Base-by-base conservation (phyloP, 1,284 basidiomycete species). In the Trichosporon sp. region DNA sequence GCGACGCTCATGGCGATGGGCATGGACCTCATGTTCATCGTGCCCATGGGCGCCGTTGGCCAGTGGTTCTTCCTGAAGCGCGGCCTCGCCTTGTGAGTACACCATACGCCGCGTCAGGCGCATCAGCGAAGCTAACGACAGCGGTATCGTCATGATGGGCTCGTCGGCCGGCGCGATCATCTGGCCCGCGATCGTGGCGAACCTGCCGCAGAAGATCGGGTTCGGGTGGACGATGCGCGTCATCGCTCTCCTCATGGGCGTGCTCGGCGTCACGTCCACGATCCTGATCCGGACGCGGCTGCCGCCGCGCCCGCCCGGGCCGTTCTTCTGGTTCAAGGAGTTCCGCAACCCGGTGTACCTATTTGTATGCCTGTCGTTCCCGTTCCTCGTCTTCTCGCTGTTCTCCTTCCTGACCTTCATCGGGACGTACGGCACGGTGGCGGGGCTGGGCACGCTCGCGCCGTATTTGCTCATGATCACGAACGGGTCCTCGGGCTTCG, bases 31-130 rank as follows among this genome's bases (percentile, higher is more conserved):
- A 72, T 77, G 77, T 80, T 72, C 65, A 78, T 81, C 60, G 76
- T 75, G 9, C 77, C 79, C 1, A 72, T 81, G 68, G 78, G 77
- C 15, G 75, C 76, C 2, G 73, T 78, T 3, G 76, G 77, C 2
- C 79, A 80, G 66, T 81, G 79, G 79, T 81, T 81, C 71, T 71
- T 70, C 35, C 64, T 73, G n/a, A 72, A 70, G 44, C 70, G 78
- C 44, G 79, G 79, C 0, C 71, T 81, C 34, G 80, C 80, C 1
- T 78, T 79, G 77, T 78, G 63, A 62, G 60, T 38, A 5, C 2
- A 23, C 31, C 25, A 6, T 6, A 25, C n/a, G n/a, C 15, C 11
- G 21, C 21, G 44, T 8, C 5, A n/a, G 18, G n/a, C 18, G 18
- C 21, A n/a, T 21, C 27, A 31, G 23, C 47, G 2, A 73, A 72